A percentile compares a stretch with the other conserved stretches of the same genome.
phyloP scores from a whole-genome alignment of 805 yeast species.

The Kuraishia piskuri region DNA sequence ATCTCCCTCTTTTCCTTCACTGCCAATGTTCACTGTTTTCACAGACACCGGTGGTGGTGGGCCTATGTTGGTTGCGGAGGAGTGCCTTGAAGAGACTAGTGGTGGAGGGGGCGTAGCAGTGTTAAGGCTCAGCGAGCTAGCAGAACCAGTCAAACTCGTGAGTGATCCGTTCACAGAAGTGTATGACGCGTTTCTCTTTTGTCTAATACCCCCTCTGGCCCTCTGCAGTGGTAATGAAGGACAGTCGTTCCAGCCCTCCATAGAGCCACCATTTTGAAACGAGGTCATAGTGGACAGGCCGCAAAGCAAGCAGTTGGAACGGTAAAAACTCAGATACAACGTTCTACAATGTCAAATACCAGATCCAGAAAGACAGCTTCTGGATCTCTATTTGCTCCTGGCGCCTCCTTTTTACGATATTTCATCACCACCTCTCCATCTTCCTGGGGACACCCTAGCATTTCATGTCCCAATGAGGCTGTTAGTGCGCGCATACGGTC shows the following conservation, averaged over 20 bases:
- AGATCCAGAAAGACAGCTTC: too few relatives aligned
- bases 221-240: constrained; percentile 13
- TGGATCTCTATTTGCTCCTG: too few relatives aligned
- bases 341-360: too few relatives aligned
- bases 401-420: too few relatives aligned
- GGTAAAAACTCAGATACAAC: too few relatives aligned
- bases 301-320: too few relatives aligned
- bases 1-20: too few relatives aligned
- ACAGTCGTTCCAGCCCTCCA: constrained; percentile 56
- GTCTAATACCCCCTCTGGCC: neutral
- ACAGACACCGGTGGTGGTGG: neutral
- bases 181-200: neutral
- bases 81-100: constrained; percentile 2
- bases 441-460: too few relatives aligned
- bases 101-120: too few relatives aligned
- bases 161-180: neutral
- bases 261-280: constrained; percentile 15
- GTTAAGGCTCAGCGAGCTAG: neutral
- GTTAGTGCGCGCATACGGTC: too few relatives aligned
- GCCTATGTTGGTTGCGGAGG: constrained; percentile 3
- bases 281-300: constrained; percentile 8
- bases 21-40: neutral
- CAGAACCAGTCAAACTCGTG: neutral
- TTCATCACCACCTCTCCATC: too few relatives aligned
- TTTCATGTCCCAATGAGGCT: too few relatives aligned